Conservation (phyloP, 805 yeast species). For the Barnettozyma salicaria region DNA sequence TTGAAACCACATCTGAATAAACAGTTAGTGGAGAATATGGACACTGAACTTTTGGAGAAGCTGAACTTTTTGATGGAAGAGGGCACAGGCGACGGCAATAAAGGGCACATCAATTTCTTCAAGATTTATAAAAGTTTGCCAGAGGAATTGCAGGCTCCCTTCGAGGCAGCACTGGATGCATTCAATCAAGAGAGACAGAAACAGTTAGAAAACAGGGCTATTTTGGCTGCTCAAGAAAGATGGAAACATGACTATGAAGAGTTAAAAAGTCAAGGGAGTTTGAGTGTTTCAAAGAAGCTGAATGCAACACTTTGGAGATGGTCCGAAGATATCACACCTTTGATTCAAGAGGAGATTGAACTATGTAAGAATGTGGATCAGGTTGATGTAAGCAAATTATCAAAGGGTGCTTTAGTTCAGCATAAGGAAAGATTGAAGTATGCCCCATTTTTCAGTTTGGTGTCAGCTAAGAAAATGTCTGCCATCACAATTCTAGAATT, state of each 20-base stretch:
- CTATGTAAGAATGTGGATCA: constrained; percentile 42
- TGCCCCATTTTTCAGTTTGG: constrained; percentile 72
- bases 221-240: constrained; percentile 79
- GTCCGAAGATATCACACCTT: constrained; percentile 69
- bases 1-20: constrained; percentile 30
- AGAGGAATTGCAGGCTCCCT: constrained; percentile 43
- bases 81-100: constrained; percentile 15
- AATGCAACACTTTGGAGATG: constrained; percentile 79
- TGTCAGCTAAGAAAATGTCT: constrained; percentile 74
- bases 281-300: constrained; percentile 48
- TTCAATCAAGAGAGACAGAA: constrained; percentile 75
- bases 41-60: constrained; percentile 30
- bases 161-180: constrained; percentile 60
- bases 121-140: constrained; percentile 52
- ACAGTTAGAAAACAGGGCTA: constrained; percentile 67
- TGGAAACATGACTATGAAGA: constrained; percentile 84
- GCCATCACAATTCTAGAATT: constrained; percentile 82
- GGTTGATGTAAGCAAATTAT: constrained; percentile 16
- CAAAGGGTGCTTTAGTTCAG: constrained; percentile 24
- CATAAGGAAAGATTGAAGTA: constrained; percentile 44
- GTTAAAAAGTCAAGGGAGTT: constrained; percentile 50
- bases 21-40: constrained; percentile 28
- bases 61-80: constrained; percentile 28
- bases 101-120: constrained; percentile 50
- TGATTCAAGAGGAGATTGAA: constrained; percentile 59